Conservation (phyloP, 2,329 filamentous ascomycete genomes). For the Colletotrichum destructivum region DNA sequence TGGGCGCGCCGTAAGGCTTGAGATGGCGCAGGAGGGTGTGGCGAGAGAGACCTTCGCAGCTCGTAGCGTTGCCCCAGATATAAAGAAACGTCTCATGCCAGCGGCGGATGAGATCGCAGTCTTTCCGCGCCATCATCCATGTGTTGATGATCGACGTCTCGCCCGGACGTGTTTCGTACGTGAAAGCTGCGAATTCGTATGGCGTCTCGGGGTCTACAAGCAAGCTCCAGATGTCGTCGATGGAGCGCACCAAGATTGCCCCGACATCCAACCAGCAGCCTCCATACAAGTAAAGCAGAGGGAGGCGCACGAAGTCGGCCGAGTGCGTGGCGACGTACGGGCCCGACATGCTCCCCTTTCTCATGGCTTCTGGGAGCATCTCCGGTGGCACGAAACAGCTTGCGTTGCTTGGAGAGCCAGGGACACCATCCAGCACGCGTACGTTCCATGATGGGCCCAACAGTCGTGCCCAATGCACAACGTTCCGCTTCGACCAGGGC, state of each 20-base stretch:
- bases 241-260: slow-evolving; percentile 56
- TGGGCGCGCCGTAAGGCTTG: slow-evolving; percentile 41
- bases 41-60: slow-evolving; percentile 50
- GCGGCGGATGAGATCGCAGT: slow-evolving; percentile 59
- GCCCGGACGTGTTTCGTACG: not conserved
- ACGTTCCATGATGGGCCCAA: slow-evolving; percentile 56
- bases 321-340: slow-evolving; percentile 59
- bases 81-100: slow-evolving; percentile 57
- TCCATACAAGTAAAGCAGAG: slow-evolving; percentile 57
- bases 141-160: slow-evolving; percentile 52
- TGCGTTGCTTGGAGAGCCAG: slow-evolving; percentile 54
- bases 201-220: slow-evolving; percentile 54
- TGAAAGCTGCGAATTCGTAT: slow-evolving; percentile 47
- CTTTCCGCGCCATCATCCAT: slow-evolving; percentile 59
- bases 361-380: slow-evolving; percentile 58
- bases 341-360: slow-evolving; percentile 60
- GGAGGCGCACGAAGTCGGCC: slow-evolving; percentile 62
- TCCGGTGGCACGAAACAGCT: slow-evolving; percentile 52
- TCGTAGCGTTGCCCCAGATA: slow-evolving; percentile 54
- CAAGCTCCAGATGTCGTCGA: slow-evolving; percentile 59
- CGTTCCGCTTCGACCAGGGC: slow-evolving; percentile 53
- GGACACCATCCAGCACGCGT: slow-evolving; percentile 56
- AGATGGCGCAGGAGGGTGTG: slow-evolving; percentile 46
- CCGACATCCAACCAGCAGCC: slow-evolving; percentile 62
- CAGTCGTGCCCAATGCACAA: slow-evolving; percentile 56